Conservation (phyloP, 306 rosid species). For the Casuarina equisetifolia region DNA sequence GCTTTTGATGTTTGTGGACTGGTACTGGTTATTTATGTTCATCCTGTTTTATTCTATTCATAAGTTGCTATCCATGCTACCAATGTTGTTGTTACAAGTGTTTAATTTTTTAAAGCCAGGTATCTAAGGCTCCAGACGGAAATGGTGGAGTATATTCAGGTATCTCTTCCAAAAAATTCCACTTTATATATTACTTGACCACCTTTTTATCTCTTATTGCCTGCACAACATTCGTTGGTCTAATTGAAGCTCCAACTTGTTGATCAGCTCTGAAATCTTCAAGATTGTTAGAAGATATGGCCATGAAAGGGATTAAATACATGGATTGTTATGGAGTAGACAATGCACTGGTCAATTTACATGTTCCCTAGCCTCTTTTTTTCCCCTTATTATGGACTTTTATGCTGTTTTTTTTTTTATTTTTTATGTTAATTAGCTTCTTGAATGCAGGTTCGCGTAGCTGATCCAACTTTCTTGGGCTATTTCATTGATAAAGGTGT, state of each 20-base stretch:
- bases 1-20: background rate
- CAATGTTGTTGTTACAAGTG: slow-evolving; percentile 25
- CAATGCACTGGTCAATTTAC: slow-evolving; percentile 73
- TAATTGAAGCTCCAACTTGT: slow-evolving; percentile 11
- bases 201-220: slow-evolving; percentile 16
- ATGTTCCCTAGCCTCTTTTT: background rate
- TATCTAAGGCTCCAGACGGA: slow-evolving; percentile 97
- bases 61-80: slow-evolving; percentile 27
- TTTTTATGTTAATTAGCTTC: slow-evolving; percentile 33
- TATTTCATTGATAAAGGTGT: slow-evolving; percentile 96
- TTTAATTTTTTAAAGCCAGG: slow-evolving; percentile 60
- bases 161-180: slow-evolving; percentile 23
- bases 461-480: slow-evolving; percentile 94
- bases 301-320: slow-evolving; percentile 80
- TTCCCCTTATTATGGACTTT: slow-evolving; percentile 11
- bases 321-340: slow-evolving; percentile 98
- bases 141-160: slow-evolving; percentile 98
- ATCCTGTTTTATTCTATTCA: background rate
- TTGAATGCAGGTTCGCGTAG: slow-evolving; percentile 86
- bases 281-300: slow-evolving; percentile 87
- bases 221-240: slow-evolving; percentile 13
- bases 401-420: slow-evolving; percentile 18
- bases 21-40: background rate
- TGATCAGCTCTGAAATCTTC: slow-evolving; percentile 78
- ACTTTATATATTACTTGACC: slow-evolving; percentile 15